phyloP scores from a whole-genome alignment of 176 grass and related monocot species.

The Thalia dealbata region DNA sequence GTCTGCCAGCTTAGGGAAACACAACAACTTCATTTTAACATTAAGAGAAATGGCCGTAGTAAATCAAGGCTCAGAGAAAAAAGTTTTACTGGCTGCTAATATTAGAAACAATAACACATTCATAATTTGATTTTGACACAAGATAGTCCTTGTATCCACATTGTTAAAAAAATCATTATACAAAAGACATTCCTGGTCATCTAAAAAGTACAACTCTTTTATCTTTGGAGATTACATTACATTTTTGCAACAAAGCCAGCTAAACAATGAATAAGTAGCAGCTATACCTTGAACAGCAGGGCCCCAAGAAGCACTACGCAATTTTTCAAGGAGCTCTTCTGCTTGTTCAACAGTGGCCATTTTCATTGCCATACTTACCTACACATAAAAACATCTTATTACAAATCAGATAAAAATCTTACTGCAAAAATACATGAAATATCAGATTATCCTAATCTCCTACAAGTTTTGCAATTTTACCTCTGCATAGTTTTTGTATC shows the following conservation, averaged over 20 bases:
- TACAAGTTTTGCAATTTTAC: slow-evolving; percentile 20
- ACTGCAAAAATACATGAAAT: not conserved
- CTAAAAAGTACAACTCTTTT: not conserved
- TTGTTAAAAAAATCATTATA: not conserved
- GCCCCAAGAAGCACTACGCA: slow-evolving; percentile 87
- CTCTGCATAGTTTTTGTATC: slow-evolving; percentile 91
- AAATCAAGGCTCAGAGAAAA: too few species aligned
- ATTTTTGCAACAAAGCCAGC: not conserved
- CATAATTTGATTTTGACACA: too few species aligned
- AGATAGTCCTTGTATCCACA: too few species aligned
- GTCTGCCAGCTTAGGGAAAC: too few species aligned
- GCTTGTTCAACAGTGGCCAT: slow-evolving; percentile 84
- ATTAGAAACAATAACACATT: too few species aligned
- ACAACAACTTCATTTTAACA: too few species aligned
- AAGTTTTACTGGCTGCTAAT: too few species aligned
- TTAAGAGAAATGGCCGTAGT: too few species aligned
- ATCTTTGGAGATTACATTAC: not conserved
- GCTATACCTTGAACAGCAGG: slow-evolving; percentile 70
- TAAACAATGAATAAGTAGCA: slow-evolving; percentile 8
- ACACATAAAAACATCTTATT: slow-evolving; percentile 12
- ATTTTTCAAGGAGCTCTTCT: slow-evolving; percentile 92
- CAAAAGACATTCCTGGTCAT: not conserved
- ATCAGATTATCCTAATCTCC: not conserved
- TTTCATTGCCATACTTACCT: slow-evolving; percentile 87
- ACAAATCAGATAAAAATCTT: slow-evolving; percentile 18